These are phyloP conservation scores for Balansia obtecta DNA, from an alignment of 2,329 filamentous ascomycete species.

Conservation along the genomic window DNA sequence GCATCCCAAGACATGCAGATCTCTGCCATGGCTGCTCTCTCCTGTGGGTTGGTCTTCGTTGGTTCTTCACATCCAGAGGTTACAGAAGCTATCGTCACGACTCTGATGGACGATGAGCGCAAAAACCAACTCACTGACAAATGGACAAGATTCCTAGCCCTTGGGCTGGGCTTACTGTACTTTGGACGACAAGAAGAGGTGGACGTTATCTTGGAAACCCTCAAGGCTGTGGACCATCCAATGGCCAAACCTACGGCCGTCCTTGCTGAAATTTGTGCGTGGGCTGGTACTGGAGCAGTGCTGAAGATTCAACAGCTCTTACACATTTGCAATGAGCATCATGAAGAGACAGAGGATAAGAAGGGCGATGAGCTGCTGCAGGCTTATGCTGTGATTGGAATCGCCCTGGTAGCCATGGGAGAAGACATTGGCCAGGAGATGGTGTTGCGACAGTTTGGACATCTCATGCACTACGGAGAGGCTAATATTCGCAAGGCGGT, in stretches of 20 bases:
- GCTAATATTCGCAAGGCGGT: conserved; percentile 94
- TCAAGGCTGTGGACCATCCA: conserved; percentile 93
- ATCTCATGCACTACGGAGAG: conserved; percentile 98
- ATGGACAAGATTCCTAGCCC: conserved; percentile 93
- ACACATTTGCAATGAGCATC: conserved; percentile 95
- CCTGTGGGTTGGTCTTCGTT: conserved; percentile 82
- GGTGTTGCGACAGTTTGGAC: conserved; percentile 93
- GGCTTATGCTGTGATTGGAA: conserved; percentile 87
- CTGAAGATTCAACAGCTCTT: conserved; percentile 94
- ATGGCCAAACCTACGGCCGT: conserved; percentile 95
- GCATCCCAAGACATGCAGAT: conserved; percentile 83
- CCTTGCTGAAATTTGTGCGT: conserved; percentile 90
- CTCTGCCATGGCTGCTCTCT: conserved; percentile 88
- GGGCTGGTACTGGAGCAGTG: conserved; percentile 94
- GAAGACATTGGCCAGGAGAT: conserved; percentile 98
- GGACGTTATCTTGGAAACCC: conserved; percentile 91
- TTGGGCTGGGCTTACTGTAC: conserved; percentile 86
- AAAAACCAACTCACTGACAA: conserved; percentile 89
- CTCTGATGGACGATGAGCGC: conserved; percentile 85
- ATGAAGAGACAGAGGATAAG: conserved; percentile 89
- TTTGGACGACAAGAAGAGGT: conserved; percentile 97
- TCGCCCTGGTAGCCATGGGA: conserved; percentile 92
- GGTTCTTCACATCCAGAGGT: conserved; percentile 86
- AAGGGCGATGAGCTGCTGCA: conserved; percentile 92
- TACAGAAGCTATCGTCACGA: conserved; percentile 82